These are phyloP conservation scores for Halophytophthora batemanensis DNA, from an alignment of 352 stramenopile genomes.

Conservation along the genomic window DNA sequence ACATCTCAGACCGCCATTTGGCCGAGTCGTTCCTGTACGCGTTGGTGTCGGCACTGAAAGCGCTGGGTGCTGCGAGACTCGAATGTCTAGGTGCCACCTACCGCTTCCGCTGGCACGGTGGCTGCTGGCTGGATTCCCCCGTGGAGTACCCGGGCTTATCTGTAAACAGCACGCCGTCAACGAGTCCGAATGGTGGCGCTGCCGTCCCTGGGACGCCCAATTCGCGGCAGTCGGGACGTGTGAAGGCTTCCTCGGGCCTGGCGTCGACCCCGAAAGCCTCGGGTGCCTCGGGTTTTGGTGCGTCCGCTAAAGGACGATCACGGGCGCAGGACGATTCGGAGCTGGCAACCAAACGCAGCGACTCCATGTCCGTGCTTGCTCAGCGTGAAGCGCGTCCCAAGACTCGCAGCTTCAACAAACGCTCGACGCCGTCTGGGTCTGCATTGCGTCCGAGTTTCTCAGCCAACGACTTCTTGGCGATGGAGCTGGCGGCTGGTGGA, in stretches of 20 bases:
- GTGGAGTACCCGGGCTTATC: slow-evolving; percentile 42
- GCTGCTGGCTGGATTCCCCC: slow-evolving; percentile 53
- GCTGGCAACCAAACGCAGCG: slow-evolving; percentile 23
- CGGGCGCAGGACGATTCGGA: slow-evolving; percentile 43
- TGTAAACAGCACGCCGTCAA: neutral
- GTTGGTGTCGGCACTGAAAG: slow-evolving; percentile 55
- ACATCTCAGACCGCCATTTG: slow-evolving; percentile 32
- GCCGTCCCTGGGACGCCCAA: slow-evolving; percentile 17
- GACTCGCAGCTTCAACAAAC: slow-evolving; percentile 36
- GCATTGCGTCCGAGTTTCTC: slow-evolving; percentile 25
- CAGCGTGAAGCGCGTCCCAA: slow-evolving; percentile 21
- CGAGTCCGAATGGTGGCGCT: slow-evolving; percentile 3
- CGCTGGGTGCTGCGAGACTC: slow-evolving; percentile 42
- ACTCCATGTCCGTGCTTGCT: slow-evolving; percentile 20
- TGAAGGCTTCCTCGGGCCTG: slow-evolving; percentile 5
- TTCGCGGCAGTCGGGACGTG: slow-evolving; percentile 24
- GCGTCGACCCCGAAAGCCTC: neutral
- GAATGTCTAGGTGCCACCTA: slow-evolving; percentile 52
- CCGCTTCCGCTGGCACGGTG: slow-evolving; percentile 53
- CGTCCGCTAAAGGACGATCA: slow-evolving; percentile 16
- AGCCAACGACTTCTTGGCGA: slow-evolving; percentile 18
- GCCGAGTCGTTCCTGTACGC: slow-evolving; percentile 59
- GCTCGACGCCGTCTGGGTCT: slow-evolving; percentile 20
- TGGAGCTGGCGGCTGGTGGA: slow-evolving; percentile 22
- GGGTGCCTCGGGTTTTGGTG: neutral